A percentile compares a stretch with the other conserved stretches of the same genome.
These are phyloP conservation scores for Rutstroemia sp. DNA, from an alignment of 2,329 filamentous ascomycete genomes.

Conservation along the genomic window DNA sequence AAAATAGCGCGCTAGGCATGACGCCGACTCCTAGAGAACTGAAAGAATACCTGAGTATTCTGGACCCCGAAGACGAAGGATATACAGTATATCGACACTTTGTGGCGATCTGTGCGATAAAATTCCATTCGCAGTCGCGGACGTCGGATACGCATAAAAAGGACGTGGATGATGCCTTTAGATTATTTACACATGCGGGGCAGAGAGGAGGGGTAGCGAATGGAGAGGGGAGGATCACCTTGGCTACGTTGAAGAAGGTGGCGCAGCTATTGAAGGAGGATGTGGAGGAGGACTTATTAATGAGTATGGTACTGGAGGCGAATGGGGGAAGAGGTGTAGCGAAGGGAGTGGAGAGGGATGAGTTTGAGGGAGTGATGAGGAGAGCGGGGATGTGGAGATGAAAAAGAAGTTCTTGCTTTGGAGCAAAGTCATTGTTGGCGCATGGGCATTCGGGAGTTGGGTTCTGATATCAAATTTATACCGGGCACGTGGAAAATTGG, in stretches of 20 bases:
- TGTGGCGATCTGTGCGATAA: conserved; percentile 80
- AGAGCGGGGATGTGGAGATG: conserved; percentile 28
- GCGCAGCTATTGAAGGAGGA: conserved; percentile 78
- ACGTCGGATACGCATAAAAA: conserved; percentile 43
- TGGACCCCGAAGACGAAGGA: conserved; percentile 77
- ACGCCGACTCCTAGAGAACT: conserved; percentile 61
- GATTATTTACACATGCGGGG: conserved; percentile 61
- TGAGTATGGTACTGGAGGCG: conserved; percentile 92
- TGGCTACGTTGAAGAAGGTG: conserved; percentile 70
- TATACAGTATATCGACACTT: conserved; percentile 75
- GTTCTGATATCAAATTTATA: neutral
- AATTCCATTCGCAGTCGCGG: conserved; percentile 58
- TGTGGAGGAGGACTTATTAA: conserved; percentile 73
- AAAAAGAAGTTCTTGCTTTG: neutral
- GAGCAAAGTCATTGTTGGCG: neutral
- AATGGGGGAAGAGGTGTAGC: conserved; percentile 71
- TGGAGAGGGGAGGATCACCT: conserved; percentile 58
- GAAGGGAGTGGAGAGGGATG: conserved; percentile 64
- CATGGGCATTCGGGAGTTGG: neutral
- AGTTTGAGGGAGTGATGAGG: conserved; percentile 36
- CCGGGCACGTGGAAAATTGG: neutral
- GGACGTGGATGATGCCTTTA: conserved; percentile 77
- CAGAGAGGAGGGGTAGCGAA: conserved; percentile 32
- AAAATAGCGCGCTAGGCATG: conserved; percentile 73
- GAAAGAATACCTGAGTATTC: conserved; percentile 65